Evolutionary conservation across 371 early-diverging fungal species (phyloP), one percentile per base, ranked within the genome.

Genomic region (Circinella umbellata): DNA sequence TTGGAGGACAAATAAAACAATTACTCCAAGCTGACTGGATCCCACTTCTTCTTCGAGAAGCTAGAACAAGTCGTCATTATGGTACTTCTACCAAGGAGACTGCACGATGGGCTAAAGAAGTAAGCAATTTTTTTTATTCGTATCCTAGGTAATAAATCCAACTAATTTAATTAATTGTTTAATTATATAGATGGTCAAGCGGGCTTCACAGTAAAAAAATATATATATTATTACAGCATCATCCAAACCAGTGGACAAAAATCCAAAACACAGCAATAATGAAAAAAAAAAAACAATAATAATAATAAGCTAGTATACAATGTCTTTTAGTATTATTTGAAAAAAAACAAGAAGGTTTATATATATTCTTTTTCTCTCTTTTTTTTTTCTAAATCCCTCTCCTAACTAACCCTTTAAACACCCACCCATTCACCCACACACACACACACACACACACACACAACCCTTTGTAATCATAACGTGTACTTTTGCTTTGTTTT

Each of bases 61-160:
- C 92, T 46, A 90, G 95, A 73, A 83, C 86, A 47, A 86, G 86
- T 53, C 86, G 90, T 18, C 87, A 87, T 69, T 80, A 81, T 66
- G 79, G 87, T 36, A 73, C 76, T 14, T 81, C 85, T 55, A 89
- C 92, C 20, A 92, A 91, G 68, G 93, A 93, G 71, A 84, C 92
- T 38, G 89, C 94, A 47, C 92, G 92, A 76, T 97, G 97, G 96
- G 88, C 92, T 53, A 88, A 84, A 76, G 88, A 84, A 75, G 84
- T 85, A 73, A 72, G 63, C 2, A 1, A 27, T 27, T 27, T 27
- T 27, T 27, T 27, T 27, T 27, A 1, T 27, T 27, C 2, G 27
- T 27, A 27, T 27, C 27, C 27, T 27, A 27, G 27, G 37, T 35
- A 18, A 61, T 61, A 35, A 38, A 14, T 17, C 1, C 1, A 61